These are phyloP conservation scores for Entomortierella chlamydospora DNA, from an alignment of 192 early-diverging fungal species.

Conservation along the genomic window DNA sequence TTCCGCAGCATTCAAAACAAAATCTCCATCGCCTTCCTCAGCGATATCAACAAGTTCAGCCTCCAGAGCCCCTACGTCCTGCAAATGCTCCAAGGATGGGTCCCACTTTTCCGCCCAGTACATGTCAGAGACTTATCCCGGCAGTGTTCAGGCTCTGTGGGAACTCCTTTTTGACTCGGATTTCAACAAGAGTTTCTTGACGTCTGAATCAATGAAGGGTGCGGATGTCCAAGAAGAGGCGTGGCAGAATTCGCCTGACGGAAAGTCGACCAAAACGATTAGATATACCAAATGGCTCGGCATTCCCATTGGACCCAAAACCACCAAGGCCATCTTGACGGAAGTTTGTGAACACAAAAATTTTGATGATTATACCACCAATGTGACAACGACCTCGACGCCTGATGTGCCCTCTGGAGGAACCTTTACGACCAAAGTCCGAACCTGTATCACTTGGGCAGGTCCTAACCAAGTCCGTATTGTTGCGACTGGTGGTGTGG, in stretches of 20 bases:
- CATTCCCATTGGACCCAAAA: slow-evolving; percentile 50
- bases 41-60: neutral
- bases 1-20: neutral
- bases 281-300: slow-evolving; percentile 49
- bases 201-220: slow-evolving; percentile 42
- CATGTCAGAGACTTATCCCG: slow-evolving; percentile 47
- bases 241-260: slow-evolving; percentile 24
- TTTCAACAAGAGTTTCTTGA: slow-evolving; percentile 43
- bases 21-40: neutral
- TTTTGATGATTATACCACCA: slow-evolving; percentile 56
- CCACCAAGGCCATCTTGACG: slow-evolving; percentile 56
- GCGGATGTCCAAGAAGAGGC: slow-evolving; percentile 47
- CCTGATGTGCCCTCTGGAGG: slow-evolving; percentile 68
- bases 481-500: slow-evolving; percentile 58
- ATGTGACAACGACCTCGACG: slow-evolving; percentile 62
- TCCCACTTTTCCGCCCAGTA: slow-evolving; percentile 30
- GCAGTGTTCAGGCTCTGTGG: slow-evolving; percentile 49
- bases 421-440: slow-evolving; percentile 61
- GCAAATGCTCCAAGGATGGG: slow-evolving; percentile 50
- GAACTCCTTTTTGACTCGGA: slow-evolving; percentile 52
- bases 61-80: slow-evolving; percentile 14
- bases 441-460: slow-evolving; percentile 65
- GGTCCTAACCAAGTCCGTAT: slow-evolving; percentile 53
- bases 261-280: slow-evolving; percentile 13
- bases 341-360: slow-evolving; percentile 60